Evolutionary conservation across 1,139 yeast species (phyloP).

Genomic region (Pichia norvegensis): DNA sequence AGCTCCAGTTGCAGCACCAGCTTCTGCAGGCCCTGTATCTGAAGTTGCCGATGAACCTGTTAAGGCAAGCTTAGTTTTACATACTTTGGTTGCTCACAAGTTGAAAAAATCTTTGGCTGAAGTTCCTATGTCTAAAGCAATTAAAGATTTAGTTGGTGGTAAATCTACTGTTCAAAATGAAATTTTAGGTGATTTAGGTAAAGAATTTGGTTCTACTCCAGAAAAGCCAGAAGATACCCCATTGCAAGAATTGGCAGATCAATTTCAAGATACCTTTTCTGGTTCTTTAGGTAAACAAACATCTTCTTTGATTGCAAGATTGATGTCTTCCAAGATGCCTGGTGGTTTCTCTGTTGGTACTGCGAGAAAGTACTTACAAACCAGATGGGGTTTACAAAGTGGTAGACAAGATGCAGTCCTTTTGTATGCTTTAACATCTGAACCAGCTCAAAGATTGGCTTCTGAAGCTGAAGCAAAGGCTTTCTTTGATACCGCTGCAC

Average conservation of each 20-base stretch:
- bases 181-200: slow-evolving; percentile 95
- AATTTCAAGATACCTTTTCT: slow-evolving; percentile 80
- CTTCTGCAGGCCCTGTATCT: slow-evolving; percentile 68
- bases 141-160: slow-evolving; percentile 96
- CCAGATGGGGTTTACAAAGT: slow-evolving; percentile 83
- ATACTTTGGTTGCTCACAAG: slow-evolving; percentile 90
- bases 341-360: slow-evolving; percentile 93
- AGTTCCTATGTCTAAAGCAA: slow-evolving; percentile 83
- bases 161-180: slow-evolving; percentile 97
- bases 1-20: slow-evolving; percentile 50
- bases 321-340: slow-evolving; percentile 96
- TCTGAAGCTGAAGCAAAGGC: slow-evolving; percentile 85
- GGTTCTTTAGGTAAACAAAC: slow-evolving; percentile 94
- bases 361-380: slow-evolving; percentile 84
- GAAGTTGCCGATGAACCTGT: slow-evolving; percentile 85
- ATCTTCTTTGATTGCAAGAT: slow-evolving; percentile 76
- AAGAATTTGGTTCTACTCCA: slow-evolving; percentile 95
- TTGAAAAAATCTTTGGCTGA: slow-evolving; percentile 84
- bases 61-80: slow-evolving; percentile 73
- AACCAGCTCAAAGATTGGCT: slow-evolving; percentile 84
- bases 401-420: slow-evolving; percentile 93
- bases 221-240: slow-evolving; percentile 99
- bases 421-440: slow-evolving; percentile 74
- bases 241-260: slow-evolving; percentile 87
- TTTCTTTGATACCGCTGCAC: slow-evolving; percentile 73